Evolutionary conservation across 768 basidiomycete species (phyloP), one percentile per base, ranked within the genome.

Genomic region (Melanogaster broomeanus): DNA sequence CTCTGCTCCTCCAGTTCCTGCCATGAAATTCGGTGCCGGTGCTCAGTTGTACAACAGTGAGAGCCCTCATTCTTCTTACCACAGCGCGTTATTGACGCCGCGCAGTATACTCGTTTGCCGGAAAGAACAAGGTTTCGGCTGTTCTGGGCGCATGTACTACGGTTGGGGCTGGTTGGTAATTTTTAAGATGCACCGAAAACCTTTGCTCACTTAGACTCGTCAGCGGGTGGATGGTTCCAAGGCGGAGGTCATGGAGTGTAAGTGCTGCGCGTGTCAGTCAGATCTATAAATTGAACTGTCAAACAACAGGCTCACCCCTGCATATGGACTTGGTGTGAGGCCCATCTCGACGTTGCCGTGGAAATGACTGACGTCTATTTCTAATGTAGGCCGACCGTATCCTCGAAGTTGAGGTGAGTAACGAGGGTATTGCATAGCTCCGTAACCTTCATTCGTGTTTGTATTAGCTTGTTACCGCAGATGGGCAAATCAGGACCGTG

Each of bases 171-270:
- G 51, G 60, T 47, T 15, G 37, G 55, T 42, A 27, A 3, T 34
- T 24, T n/a, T 19, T 6, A 37, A 25, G n/a, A 18, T 9, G 9
- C 33, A 3, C 15, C 18, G 24, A 12, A n/a, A 27, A 6, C 21
- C 13, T 8, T 31, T 15, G 18, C 9, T 45, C 7, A 50, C 28
- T 25, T 28, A 12, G 11, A 5, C 22, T 41, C 24, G 21, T 9
- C 7, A 65, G 77, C 75, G 12, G 80, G 77, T 27, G 80, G 82
- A 11, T 83, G 72, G 70, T 45, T 78, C 4, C 69, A 72, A 49
- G 81, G 81, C 24, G 80, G 77, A 9, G 80, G 81, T 6, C 76
- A 79, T 47, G 70, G 76, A 42, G 57, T 66, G 40, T 64, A 42
- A 52, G 50, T 21, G 22, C 5, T 22, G 28, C 16, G 31, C 4